Conservation (phyloP, 2,329 filamentous ascomycete species). For the Colletotrichum tabaci region DNA sequence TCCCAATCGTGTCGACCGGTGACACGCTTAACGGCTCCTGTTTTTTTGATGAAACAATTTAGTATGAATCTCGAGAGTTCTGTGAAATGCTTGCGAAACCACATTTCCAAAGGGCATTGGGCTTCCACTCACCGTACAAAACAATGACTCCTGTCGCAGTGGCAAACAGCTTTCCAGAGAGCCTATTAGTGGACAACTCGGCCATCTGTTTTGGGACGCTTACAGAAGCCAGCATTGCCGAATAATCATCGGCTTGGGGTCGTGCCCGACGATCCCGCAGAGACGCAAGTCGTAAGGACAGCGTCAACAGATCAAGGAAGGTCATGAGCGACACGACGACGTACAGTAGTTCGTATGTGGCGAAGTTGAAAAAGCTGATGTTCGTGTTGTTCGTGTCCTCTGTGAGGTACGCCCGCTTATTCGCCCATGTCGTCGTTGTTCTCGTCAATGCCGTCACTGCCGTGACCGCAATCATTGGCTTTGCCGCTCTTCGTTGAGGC, state of each 20-base stretch:
- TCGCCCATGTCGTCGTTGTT: not conserved
- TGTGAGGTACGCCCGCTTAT: conserved; percentile 17
- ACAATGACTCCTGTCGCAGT: conserved; percentile 10
- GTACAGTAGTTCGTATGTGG: conserved; percentile 23
- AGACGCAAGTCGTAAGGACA: conserved; percentile 17
- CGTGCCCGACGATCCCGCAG: conserved; percentile 10
- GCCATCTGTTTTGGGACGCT: not conserved
- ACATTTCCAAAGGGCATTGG: not conserved
- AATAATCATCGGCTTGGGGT: conserved; percentile 21
- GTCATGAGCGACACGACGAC: conserved; percentile 20
- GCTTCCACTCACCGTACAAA: conserved; percentile 6
- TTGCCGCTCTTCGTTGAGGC: not conserved
- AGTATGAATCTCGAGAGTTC: not conserved
- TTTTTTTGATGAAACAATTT: not conserved
- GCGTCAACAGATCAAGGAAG: conserved; percentile 16
- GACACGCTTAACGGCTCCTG: conserved; percentile 9
- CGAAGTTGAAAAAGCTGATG: conserved; percentile 28
- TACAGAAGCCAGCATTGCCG: conserved; percentile 21
- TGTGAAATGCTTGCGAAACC: not conserved
- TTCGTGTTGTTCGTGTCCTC: conserved; percentile 29
- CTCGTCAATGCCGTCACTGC: conserved; percentile 3
- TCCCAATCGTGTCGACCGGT: conserved; percentile 33
- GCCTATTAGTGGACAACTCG: not conserved
- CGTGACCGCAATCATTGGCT: conserved; percentile 6
- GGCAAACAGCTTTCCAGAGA: conserved; percentile 3